Evolutionary conservation across 441 rosid species (phyloP), one percentile per base, ranked within the genome.

Genomic region (Lepidium campestre): DNA sequence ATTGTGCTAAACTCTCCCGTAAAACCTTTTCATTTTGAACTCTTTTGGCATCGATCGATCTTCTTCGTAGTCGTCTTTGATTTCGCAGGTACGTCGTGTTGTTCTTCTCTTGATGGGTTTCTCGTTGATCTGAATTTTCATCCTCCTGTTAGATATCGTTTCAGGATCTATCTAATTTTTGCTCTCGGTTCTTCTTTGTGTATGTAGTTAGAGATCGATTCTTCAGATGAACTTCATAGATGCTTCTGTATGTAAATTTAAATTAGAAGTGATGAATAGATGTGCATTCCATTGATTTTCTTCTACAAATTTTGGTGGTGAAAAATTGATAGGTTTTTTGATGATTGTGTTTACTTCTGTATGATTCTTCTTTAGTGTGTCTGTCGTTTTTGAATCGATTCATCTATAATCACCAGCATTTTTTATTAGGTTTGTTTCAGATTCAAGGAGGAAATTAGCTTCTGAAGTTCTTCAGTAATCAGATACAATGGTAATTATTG

Each of bases 11-110:
- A 10, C 32, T 27, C 39, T 3, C 6, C 12, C 17, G 39, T 57
- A 31, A 71, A 71, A 64, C 66, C 71, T 66, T 71, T 57, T 64
- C 70, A 29, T 31, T 71, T 65, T 20, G 14, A 29, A 6, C 7
- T 29, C n/a, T 2, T 60, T 27, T 10, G 13, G 18, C 4, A 32
- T 55, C 61, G 60, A 65, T 58, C 49, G 47, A 25, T 31, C 35
- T 3, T 41, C 67, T 65, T 72, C 62, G 13, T 72, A 13, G 61
- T 65, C 71, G 71, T 49, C 76, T 65, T 72, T 25, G 36, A 65
- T 41, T 65, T 72, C 44, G 57, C 42, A 57, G 75, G 75, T 73
- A 36, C 34, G 7, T 36, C 25, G 42, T 34, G 13, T 6, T 56
- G 52, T 45, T 63, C 64, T 63, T 27, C 18, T 29, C 15, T 18